phyloP scores from a whole-genome alignment of 768 basidiomycete genomes.

The Rhodotorula paludigena region DNA sequence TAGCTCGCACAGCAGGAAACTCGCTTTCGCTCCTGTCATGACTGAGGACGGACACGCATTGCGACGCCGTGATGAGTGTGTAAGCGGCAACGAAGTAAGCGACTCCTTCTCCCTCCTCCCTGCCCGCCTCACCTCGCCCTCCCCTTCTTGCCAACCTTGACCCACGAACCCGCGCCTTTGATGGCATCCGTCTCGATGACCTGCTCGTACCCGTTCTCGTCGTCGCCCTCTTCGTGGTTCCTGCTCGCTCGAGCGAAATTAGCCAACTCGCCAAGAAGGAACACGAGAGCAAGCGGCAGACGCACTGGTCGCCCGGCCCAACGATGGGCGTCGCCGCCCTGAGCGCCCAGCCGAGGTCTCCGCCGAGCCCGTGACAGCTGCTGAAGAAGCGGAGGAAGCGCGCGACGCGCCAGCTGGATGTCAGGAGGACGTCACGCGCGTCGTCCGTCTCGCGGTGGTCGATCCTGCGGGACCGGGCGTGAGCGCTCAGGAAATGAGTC shows the following conservation, averaged over 20 bases:
- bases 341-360: constrained; percentile 1
- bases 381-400: constrained; percentile 17
- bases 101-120: no score
- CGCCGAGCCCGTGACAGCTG: neutral
- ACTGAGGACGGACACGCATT: no score
- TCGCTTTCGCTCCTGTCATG: no score
- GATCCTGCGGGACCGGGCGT: neutral
- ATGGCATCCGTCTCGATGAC: neutral
- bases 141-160: neutral
- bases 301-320: neutral
- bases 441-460: constrained; percentile 16
- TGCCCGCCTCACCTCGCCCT: neutral
- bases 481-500: neutral
- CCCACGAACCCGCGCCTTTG: neutral
- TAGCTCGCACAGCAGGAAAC: no score
- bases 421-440: neutral
- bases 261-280: neutral
- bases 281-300: neutral
- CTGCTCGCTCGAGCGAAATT: neutral
- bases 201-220: neutral
- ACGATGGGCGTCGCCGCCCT: neutral
- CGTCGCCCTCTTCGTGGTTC: neutral
- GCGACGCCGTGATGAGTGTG: no score
- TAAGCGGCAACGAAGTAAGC: no score
- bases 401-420: constrained; percentile 2